Conservation (phyloP, 2,329 filamentous ascomycete species). For the Monosporascus sp. region DNA sequence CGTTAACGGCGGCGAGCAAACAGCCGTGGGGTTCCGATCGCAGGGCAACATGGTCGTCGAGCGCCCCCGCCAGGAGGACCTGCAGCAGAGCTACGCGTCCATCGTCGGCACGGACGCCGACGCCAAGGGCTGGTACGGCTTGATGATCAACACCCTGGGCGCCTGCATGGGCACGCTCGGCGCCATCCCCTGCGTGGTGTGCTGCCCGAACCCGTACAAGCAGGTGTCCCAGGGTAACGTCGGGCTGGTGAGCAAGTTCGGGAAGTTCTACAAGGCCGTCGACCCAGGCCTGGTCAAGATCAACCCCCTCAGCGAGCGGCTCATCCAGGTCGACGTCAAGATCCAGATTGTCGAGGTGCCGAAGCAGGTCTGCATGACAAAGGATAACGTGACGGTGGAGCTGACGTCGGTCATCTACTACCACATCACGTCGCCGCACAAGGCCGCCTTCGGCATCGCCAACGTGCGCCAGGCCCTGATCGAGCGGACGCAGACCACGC, state of each 20-base stretch:
- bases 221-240: conserved; percentile 89
- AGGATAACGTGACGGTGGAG: conserved; percentile 94
- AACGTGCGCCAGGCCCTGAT: conserved; percentile 94
- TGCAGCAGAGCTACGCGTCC: conserved; percentile 75
- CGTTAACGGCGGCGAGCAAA: conserved; percentile 6
- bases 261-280: conserved; percentile 88
- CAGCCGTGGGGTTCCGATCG: conserved; percentile 38
- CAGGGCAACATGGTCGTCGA: conserved; percentile 63
- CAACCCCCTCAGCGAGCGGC: conserved; percentile 86
- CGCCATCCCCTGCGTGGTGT: conserved; percentile 84
- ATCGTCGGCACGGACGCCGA: conserved; percentile 59
- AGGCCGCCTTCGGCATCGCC: conserved; percentile 92
- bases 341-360: conserved; percentile 98
- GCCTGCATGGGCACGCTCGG: conserved; percentile 70
- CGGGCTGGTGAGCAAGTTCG: conserved; percentile 92
- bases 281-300: conserved; percentile 96
- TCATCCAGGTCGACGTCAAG: conserved; percentile 96
- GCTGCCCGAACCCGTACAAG: conserved; percentile 95
- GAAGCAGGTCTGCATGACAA: conserved; percentile 97
- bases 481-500: conserved; percentile 95
- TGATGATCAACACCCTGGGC: conserved; percentile 74
- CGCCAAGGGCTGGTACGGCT: conserved; percentile 82
- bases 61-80: conserved; percentile 74
- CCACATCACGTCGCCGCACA: conserved; percentile 91
- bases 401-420: conserved; percentile 99